Evolutionary conservation across 768 basidiomycete genomes (phyloP).

Genomic region (Russula olivacea): DNA sequence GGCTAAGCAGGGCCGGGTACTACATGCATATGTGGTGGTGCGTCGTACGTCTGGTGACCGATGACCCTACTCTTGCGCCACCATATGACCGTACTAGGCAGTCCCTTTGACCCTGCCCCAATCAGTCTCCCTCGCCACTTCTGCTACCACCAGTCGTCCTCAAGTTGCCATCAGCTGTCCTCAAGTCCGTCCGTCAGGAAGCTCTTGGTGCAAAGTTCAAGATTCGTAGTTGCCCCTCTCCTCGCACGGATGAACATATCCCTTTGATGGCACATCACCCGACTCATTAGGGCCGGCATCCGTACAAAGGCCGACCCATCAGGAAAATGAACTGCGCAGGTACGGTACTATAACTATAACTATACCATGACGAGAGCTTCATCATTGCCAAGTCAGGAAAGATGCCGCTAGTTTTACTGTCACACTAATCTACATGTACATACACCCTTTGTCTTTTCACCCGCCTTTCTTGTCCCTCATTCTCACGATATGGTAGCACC

Average conservation of each 20-base stretch:
- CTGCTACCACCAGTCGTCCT: background rate
- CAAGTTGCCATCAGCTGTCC: too few relatives aligned
- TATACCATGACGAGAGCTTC: background rate
- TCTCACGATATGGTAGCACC: background rate
- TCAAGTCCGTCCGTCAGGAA: too few relatives aligned
- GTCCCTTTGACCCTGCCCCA: conserved; percentile 5
- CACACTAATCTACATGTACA: background rate
- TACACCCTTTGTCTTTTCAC: background rate
- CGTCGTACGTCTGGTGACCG: background rate
- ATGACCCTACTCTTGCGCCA: background rate
- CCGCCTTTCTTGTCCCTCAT: background rate
- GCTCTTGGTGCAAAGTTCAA: background rate
- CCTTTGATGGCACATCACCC: background rate
- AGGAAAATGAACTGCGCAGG: background rate
- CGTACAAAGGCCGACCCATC: background rate
- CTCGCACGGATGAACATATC: background rate
- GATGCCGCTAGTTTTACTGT: background rate
- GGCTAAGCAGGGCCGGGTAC: too few relatives aligned
- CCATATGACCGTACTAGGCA: background rate
- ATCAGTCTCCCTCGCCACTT: background rate
- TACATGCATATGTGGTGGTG: too few relatives aligned
- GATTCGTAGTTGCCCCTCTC: background rate
- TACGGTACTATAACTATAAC: background rate
- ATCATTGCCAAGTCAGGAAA: background rate
- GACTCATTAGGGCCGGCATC: background rate